Conservation (phyloP, 176 grass and related monocot genomes). For the Phragmites australis region DNA sequence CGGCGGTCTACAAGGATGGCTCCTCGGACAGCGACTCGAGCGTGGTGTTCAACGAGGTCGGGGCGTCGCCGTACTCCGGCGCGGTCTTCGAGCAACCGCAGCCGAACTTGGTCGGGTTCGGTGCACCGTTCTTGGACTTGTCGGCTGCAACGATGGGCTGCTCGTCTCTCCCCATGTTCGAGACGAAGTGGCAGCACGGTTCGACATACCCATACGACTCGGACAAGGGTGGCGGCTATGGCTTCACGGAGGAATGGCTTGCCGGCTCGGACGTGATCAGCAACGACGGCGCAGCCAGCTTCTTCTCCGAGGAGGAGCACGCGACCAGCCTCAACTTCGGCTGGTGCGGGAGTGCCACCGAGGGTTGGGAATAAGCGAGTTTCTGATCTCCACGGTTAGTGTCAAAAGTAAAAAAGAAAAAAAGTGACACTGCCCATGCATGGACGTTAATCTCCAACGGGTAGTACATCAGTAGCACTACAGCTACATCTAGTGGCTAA, state of each 20-base stretch:
- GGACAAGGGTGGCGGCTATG: conserved; percentile 33
- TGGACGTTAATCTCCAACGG: neutral
- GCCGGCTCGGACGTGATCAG: conserved; percentile 27
- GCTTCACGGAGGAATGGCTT: conserved; percentile 50
- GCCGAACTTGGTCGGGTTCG: conserved; percentile 32
- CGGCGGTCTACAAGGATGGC: conserved; percentile 59
- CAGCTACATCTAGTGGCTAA: neutral
- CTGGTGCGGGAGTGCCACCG: conserved; percentile 37
- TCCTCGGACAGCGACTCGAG: conserved; percentile 85
- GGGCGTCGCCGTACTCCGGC: conserved; percentile 46
- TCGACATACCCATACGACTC: conserved; percentile 24
- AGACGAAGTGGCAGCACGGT: conserved; percentile 41
- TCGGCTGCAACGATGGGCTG: conserved; percentile 17
- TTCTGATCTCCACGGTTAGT: conserved; percentile 35
- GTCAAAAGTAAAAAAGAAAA: conserved; percentile 33
- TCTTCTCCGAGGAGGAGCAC: conserved; percentile 52
- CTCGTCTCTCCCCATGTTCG: conserved; percentile 29
- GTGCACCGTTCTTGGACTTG: conserved; percentile 30
- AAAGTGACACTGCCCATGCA: conserved; percentile 24
- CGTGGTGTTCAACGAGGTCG: conserved; percentile 67
- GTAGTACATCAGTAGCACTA: neutral
- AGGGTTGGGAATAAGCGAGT: conserved; percentile 17
- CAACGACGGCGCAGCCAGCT: conserved; percentile 24
- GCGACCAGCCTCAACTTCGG: conserved; percentile 45
- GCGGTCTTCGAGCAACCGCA: conserved; percentile 29